A percentile compares a stretch with the other conserved stretches of the same genome.
Conservation (phyloP, 495 filamentous ascomycete species). For the Penicillium nucicola region DNA sequence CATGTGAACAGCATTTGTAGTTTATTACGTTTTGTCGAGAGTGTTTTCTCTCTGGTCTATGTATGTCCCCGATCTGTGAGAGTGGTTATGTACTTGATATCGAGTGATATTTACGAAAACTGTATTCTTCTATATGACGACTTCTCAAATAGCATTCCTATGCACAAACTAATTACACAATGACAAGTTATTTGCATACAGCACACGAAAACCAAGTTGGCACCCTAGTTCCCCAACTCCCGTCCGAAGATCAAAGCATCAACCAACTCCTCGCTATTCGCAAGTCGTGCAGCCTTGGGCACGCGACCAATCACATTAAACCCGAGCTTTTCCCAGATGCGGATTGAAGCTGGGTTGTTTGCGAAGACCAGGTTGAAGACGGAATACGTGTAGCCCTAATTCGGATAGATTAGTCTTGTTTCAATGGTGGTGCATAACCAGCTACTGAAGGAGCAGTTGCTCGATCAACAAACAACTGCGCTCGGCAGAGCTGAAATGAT, state of each 20-base stretch:
- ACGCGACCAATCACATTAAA: constrained; percentile 93
- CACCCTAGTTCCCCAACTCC: constrained; percentile 24
- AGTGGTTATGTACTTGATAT: too few species aligned
- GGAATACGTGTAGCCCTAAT: constrained; percentile 84
- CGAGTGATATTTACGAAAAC: too few species aligned
- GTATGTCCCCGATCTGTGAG: too few species aligned
- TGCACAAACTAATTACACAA: too few species aligned
- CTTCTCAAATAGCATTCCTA: too few species aligned
- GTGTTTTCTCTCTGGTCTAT: too few species aligned
- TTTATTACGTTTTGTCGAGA: constrained; percentile 7
- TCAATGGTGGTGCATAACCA: background rate
- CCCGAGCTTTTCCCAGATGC: constrained; percentile 93
- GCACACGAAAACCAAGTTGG: too few species aligned
- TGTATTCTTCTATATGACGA: too few species aligned
- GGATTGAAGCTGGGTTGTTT: constrained; percentile 88
- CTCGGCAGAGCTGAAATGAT: too few species aligned
- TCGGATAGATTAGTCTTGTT: background rate
- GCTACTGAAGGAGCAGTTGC: too few species aligned
- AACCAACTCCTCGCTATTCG: constrained; percentile 41
- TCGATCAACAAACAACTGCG: too few species aligned
- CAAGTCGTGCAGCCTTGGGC: constrained; percentile 37
- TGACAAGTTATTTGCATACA: too few species aligned
- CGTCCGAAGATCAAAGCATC: constrained; percentile 48
- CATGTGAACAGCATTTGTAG: constrained; percentile 24
- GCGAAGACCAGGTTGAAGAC: constrained; percentile 99